Base-by-base conservation (phyloP, 2,329 filamentous ascomycete species). In the Plectosphaerella plurivora region DNA sequence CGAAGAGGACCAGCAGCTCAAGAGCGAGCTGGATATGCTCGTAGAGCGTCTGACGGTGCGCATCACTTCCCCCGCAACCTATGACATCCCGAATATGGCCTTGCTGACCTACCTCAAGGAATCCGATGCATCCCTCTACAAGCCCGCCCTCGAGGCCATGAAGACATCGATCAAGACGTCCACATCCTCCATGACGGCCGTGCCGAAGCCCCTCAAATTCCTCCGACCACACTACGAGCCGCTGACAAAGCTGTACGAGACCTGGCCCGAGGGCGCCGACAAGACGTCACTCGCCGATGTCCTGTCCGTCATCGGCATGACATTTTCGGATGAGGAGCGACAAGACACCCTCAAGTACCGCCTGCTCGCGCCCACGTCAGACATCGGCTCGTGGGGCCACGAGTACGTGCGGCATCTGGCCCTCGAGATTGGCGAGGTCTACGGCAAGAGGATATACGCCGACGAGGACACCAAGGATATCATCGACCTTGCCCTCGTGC, bases 101-200 rank as follows among this genome's bases (percentile, higher is more conserved):
- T 12, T n/a, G 7, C 18, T 42, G 14, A 22, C n/a, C 15, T 25
- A 20, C 51, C 48, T 56, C 65, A 52, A 62, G 90, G 94, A 97
- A 76, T 81, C 87, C 60, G 89, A 97, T 73, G 80, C 82, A 60
- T 86, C 84, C 54, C 87, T 97, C 61, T 97, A 97, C 78, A 93
- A 92, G 70, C 84, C 92, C 54, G 89, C 94, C 51, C 79, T 99
- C 61, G 92, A 97, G 72, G 88, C 91, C 61, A 97, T 99, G 84
- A 97, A 97, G 78, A 91, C 87, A 65, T 95, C 91, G 68, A 99
- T 99, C 79, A 97, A 97, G 79, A 99, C 94, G 52, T 96, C 94
- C 55, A 99, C 94, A 60, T 97, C 92, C 54, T 99, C 95, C 45
- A 99, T 99, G 94, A 99, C 94, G 47, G 94, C 94, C 55, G 94